phyloP scores from a whole-genome alignment of 768 basidiomycete species.

The Termitomyces sp. region DNA sequence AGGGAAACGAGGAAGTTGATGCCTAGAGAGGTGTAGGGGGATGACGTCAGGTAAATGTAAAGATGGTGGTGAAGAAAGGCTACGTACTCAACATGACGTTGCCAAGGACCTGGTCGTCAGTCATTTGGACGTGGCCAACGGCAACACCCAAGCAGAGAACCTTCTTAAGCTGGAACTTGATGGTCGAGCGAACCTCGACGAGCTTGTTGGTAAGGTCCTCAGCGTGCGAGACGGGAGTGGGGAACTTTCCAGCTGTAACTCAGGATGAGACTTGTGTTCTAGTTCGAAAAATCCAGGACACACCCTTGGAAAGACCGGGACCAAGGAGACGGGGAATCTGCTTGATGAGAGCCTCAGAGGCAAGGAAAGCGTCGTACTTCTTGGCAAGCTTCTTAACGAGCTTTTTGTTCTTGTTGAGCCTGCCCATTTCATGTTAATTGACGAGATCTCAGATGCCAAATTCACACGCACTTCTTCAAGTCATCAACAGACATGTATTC shows the following conservation, averaged over 20 bases:
- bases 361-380: slow-evolving; percentile 98
- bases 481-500: slow-evolving; percentile 99
- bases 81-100: slow-evolving; percentile 95
- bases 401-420: slow-evolving; percentile 99
- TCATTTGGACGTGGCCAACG: slow-evolving; percentile 97
- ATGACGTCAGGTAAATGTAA: background rate
- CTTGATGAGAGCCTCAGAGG: slow-evolving; percentile 97
- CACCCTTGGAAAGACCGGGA: slow-evolving; percentile 98
- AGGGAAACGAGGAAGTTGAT: slow-evolving; percentile 99
- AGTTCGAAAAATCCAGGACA: slow-evolving; percentile 11
- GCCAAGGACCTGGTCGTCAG: slow-evolving; percentile 91
- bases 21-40: slow-evolving; percentile 40
- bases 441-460: background rate
- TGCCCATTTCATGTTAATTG: slow-evolving; percentile 21
- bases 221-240: slow-evolving; percentile 88
- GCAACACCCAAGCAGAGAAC: slow-evolving; percentile 99
- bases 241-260: slow-evolving; percentile 90
- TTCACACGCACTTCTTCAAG: slow-evolving; percentile 81
- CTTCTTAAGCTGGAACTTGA: slow-evolving; percentile 99
- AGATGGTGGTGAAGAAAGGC: background rate
- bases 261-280: background rate
- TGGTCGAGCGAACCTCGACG: slow-evolving; percentile 94
- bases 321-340: slow-evolving; percentile 99
- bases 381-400: slow-evolving; percentile 99
- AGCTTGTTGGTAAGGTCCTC: slow-evolving; percentile 92